Base-by-base conservation (phyloP, 1,284 basidiomycete genomes). In the Moesziomyces antarcticus region DNA sequence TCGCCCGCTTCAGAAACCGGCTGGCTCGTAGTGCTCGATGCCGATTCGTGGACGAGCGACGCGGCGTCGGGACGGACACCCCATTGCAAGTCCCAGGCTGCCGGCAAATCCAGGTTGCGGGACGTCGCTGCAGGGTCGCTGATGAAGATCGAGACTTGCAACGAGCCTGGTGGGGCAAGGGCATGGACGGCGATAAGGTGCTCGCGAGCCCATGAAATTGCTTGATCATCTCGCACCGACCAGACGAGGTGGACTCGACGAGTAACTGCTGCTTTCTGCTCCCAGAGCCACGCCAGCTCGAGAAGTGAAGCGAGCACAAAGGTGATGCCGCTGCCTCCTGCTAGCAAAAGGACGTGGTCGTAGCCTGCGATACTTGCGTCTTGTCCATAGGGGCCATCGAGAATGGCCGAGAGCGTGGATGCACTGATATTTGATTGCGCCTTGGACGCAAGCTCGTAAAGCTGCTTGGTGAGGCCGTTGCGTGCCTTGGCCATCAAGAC, bases 381-480 rank as follows among this genome's bases (percentile, higher is more conserved):
- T 20, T 66, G 59, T 13, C 79, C 75, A 41, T 81, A 81, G 0
- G 79, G 79, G 2, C 79, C 79, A 22, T 81, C 79, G 16, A 81
- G n/a, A 25, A 75, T 42, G 1, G 71, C 75, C 7, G 56, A 58
- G 43, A 2, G 47, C 48, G 47, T 56, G 22, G 3, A 4, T 24
- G 18, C 40, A 27, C 24, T 18, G 37, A 9, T 24, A 9, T 35
- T 27, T 2, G 24, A 5, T 27, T 70, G 58, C 13, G 45, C 30
- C 20, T 40, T 27, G 9, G 24, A 2, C 8, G 64, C 68, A 14
- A 20, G 53, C 11, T 63, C 48, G 41, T 70, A 48, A 3, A 78
- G 56, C 18, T 35, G 56, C 40, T 62, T 59, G 2, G 76, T 78
- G 11, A 78, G 45, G 20, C 76, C 76, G 16, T 47, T 51, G 14